Evolutionary conservation across 2,329 filamentous ascomycete genomes (phyloP), one percentile per base, ranked within the genome.

Genomic region (Aureobasidium sp.): DNA sequence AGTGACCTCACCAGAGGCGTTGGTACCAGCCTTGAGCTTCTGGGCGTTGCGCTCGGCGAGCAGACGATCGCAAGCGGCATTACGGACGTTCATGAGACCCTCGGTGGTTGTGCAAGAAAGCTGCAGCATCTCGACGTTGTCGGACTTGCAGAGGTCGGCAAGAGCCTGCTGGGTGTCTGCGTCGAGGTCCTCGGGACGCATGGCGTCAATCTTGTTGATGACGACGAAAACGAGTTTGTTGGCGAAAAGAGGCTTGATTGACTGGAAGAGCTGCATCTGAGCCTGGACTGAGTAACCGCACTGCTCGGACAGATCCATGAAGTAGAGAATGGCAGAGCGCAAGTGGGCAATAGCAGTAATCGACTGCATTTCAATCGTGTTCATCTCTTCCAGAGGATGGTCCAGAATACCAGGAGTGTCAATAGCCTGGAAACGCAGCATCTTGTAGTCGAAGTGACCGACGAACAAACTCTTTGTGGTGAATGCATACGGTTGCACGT

Each of bases 281-380:
- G 90, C 90, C 59, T 84, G 78, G 16, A 98, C 88, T 2, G 89
- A 88, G 75, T 96, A 98, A 55, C 93, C 93, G 63, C 90, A 96
- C 76, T 95, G 89, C 76, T 96, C 91, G 19, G 88, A 95, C 57
- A 96, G 77, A 76, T 97, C 91, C 88, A 97, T 95, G 68, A 97
- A 97, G 73, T 97, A 97, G 56, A 97, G 77, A 59, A 98, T 94
- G 54, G 91, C 91, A 37, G 90, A 94, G 63, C 91, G 83, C 67
- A 98, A 78, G 76, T 98, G 94, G 48, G 93, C 93, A 74, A 98
- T 95, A 10, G 94, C 93, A 16, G 91, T 97, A 62, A 98, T 96
- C 57, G 87, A 87, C 77, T 97, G 93, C 89, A 97, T 97, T 73
- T 98, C 93, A 67, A 98, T 98, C 3, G 93, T 97, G 74, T 96